Evolutionary conservation across 805 yeast species (phyloP).

Genomic region (Candida ipomoeae): DNA sequence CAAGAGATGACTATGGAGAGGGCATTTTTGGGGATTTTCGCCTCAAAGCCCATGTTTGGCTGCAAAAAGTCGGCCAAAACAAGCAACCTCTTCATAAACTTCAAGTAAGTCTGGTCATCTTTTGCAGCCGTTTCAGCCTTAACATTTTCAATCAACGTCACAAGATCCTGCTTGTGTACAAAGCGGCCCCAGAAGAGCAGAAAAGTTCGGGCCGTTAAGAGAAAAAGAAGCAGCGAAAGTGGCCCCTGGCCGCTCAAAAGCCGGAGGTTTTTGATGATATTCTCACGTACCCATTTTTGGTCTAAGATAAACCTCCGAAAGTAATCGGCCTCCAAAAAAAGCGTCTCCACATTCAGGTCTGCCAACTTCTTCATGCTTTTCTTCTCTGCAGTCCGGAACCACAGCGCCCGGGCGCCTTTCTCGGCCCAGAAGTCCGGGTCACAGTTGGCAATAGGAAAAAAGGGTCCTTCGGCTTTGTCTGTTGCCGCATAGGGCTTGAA

Average conservation of each 20-base stretch:
- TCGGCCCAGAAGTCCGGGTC: conserved; percentile 2
- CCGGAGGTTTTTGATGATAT: background rate
- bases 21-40: background rate
- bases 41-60: background rate
- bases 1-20: background rate
- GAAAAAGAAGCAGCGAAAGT: background rate
- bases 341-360: background rate
- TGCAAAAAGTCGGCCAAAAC: background rate
- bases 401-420: background rate
- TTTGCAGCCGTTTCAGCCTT: background rate
- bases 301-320: background rate
- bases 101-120: background rate
- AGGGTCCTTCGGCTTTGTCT: background rate
- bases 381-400: background rate
- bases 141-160: background rate
- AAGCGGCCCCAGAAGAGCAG: conserved; percentile 1
- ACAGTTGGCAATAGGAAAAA: background rate
- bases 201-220: background rate
- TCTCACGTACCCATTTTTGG: background rate
- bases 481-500: conserved; percentile 12
- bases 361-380: background rate
- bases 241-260: background rate
- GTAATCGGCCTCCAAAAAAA: background rate
- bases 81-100: background rate
- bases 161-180: background rate